These are phyloP conservation scores for Allantophomopsis cytisporea DNA, from an alignment of 2,329 filamentous ascomycete species.

Conservation along the genomic window DNA sequence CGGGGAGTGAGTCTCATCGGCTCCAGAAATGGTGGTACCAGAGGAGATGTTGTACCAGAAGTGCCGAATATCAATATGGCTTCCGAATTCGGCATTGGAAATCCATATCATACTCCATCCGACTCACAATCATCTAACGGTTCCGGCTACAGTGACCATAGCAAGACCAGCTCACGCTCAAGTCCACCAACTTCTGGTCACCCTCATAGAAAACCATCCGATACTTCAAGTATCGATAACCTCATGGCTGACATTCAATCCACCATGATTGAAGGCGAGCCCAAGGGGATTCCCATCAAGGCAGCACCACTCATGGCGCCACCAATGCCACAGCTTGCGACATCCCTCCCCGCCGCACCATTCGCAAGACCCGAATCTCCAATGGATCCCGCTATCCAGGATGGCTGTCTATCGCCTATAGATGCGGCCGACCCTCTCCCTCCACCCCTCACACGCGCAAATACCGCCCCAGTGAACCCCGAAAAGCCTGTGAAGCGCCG, in stretches of 20 bases:
- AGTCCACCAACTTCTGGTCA: slow-evolving; percentile 34
- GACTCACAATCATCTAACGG: slow-evolving; percentile 52
- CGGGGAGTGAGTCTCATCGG: slow-evolving; percentile 14
- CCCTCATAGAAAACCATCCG: slow-evolving; percentile 21
- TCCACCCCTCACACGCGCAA: slow-evolving; percentile 2
- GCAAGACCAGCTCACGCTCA: slow-evolving; percentile 47
- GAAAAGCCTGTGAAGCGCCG: slow-evolving; percentile 6
- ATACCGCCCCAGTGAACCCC: slow-evolving; percentile 4
- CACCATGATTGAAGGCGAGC: slow-evolving; percentile 28
- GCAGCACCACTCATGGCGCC: slow-evolving; percentile 15
- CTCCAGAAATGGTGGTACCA: slow-evolving; percentile 7
- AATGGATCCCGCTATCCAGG: slow-evolving; percentile 28
- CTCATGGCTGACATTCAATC: slow-evolving; percentile 42
- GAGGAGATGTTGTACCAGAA: slow-evolving; percentile 10
- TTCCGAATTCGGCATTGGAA: slow-evolving; percentile 44
- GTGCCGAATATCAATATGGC: slow-evolving; percentile 33
- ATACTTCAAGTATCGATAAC: slow-evolving; percentile 27
- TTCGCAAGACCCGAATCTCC: slow-evolving; percentile 26
- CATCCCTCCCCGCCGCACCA: not conserved
- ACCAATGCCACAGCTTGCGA: slow-evolving; percentile 5
- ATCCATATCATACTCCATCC: slow-evolving; percentile 50
- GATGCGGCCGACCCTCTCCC: slow-evolving; percentile 10
- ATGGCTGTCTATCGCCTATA: slow-evolving; percentile 20
- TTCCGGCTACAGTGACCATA: slow-evolving; percentile 44
- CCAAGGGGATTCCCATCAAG: slow-evolving; percentile 15